Conservation (phyloP, 768 basidiomycete genomes). For the Agaricus blazei region DNA sequence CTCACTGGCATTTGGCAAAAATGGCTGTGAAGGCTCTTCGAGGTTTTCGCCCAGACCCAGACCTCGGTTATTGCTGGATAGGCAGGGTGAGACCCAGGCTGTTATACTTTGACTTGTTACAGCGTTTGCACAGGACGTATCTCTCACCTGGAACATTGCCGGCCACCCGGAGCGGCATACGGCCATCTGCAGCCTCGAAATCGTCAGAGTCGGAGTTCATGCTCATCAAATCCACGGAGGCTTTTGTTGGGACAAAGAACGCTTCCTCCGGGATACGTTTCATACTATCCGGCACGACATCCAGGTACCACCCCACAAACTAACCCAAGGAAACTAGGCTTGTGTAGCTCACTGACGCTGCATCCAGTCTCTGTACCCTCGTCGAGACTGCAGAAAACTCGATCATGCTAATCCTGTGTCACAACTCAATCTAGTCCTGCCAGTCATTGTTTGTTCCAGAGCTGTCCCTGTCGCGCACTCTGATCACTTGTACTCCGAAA, state of each 20-base stretch:
- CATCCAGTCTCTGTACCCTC: not conserved
- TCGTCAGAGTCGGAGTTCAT: not conserved
- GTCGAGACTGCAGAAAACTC: not conserved
- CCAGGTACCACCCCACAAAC: not conserved
- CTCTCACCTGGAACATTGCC: not conserved
- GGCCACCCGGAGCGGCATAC: no score
- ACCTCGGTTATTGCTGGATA: no score
- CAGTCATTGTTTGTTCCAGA: not conserved
- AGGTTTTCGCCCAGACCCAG: no score
- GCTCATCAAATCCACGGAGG: not conserved
- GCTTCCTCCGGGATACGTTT: not conserved
- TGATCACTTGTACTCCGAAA: no score
- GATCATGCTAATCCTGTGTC: not conserved
- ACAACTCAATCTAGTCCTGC: not conserved
- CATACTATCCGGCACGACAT: not conserved
- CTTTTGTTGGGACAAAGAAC: not conserved
- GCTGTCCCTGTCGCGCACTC: no score
- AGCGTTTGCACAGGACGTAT: not conserved
- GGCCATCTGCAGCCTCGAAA: not conserved
- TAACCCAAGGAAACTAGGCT: not conserved
- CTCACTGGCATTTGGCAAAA: no score
- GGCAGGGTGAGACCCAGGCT: no score
- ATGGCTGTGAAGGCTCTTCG: no score
- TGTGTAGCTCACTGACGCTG: not conserved
- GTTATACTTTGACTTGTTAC: not conserved